A percentile compares a stretch with the other conserved stretches of the same genome.
These are phyloP conservation scores for Chrysosporium keratinophilum DNA, from an alignment of 2,329 filamentous ascomycete species.

Conservation along the genomic window DNA sequence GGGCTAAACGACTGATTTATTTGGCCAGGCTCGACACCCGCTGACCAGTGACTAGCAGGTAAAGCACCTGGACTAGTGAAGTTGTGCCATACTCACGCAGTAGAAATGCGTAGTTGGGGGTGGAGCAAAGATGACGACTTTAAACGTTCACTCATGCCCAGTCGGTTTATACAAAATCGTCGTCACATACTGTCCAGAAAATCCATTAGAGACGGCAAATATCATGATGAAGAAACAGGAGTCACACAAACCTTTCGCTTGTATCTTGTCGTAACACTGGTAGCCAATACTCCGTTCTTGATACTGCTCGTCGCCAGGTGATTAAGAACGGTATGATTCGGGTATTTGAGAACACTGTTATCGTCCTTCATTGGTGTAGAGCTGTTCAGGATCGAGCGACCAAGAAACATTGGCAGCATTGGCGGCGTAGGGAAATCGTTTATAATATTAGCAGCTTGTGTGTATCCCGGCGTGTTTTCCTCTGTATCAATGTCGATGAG, in stretches of 20 bases:
- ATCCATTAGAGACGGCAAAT: slow-evolving; percentile 19
- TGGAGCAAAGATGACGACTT: neutral
- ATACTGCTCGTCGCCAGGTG: slow-evolving; percentile 96
- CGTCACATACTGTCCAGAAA: slow-evolving; percentile 66
- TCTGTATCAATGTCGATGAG: slow-evolving; percentile 78
- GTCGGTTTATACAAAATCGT: slow-evolving; percentile 97
- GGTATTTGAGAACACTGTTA: slow-evolving; percentile 91
- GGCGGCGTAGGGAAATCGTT: slow-evolving; percentile 75
- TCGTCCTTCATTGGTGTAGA: slow-evolving; percentile 92
- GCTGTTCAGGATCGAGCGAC: slow-evolving; percentile 88
- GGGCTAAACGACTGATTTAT: too few relatives aligned
- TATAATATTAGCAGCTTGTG: slow-evolving; percentile 62
- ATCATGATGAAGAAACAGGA: too few relatives aligned
- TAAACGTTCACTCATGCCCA: slow-evolving; percentile 18
- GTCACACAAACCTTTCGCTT: slow-evolving; percentile 62
- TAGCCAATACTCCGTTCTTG: slow-evolving; percentile 88
- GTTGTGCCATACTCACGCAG: neutral
- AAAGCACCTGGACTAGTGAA: neutral
- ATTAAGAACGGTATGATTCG: slow-evolving; percentile 93
- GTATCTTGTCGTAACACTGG: slow-evolving; percentile 94
- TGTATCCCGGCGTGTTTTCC: slow-evolving; percentile 63
- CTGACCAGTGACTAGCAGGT: neutral
- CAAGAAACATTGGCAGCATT: slow-evolving; percentile 76
- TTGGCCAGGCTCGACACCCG: neutral
- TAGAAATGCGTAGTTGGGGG: neutral